Percentiles rank a stretch among this genome's conserved stretches.
Conservation (phyloP, 2,329 filamentous ascomycete species). For the Bretziella fagacearum region DNA sequence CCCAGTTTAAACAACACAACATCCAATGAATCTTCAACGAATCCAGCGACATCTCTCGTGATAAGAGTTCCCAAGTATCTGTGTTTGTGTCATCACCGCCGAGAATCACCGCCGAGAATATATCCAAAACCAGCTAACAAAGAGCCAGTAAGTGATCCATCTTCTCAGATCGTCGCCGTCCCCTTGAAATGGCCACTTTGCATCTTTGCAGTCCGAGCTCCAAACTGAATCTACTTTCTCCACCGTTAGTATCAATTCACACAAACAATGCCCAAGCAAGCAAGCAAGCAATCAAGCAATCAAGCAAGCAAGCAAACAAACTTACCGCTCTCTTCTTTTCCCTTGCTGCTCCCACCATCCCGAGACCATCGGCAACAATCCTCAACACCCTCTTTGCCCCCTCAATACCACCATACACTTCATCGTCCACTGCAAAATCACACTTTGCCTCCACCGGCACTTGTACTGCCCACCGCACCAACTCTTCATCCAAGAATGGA, state of each 20-base stretch:
- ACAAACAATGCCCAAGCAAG: not conserved
- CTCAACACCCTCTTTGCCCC: conserved; percentile 61
- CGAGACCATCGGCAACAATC: conserved; percentile 7
- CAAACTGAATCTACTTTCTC: conserved; percentile 55
- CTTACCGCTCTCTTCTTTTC: conserved; percentile 13
- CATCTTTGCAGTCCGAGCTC: conserved; percentile 70
- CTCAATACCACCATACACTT: conserved; percentile 33
- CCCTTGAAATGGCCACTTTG: conserved; percentile 52
- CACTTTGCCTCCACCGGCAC: conserved; percentile 72
- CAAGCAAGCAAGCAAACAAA: no score
- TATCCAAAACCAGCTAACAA: no score
- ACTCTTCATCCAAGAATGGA: conserved; percentile 73
- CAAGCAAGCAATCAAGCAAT: no score
- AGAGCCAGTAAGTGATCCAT: not conserved
- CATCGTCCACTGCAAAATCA: conserved; percentile 41
- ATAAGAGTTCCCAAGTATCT: conserved; percentile 55
- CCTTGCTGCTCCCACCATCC: not conserved
- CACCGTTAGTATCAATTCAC: not conserved
- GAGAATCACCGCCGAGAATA: not conserved
- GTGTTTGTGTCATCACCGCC: conserved; percentile 49
- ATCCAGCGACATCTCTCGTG: no score
- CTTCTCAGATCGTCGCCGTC: conserved; percentile 25
- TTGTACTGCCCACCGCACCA: conserved; percentile 65
- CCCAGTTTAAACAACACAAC: not conserved
- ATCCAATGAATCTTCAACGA: no score